Conservation (phyloP, 140 eudicot genomes). For the Eryngium alpinum region DNA sequence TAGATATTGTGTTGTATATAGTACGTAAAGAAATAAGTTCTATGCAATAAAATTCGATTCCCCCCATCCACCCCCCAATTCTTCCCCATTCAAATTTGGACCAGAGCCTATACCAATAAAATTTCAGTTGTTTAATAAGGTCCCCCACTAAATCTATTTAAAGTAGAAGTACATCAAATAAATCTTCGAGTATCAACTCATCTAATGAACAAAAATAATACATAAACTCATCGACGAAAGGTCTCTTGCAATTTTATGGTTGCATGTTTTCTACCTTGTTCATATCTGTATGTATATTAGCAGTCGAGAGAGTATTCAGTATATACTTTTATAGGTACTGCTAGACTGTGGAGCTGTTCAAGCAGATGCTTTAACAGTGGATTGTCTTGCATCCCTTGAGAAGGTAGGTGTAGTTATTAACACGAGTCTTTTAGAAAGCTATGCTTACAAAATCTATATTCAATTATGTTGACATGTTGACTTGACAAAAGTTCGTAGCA, state of each 20-base stretch:
- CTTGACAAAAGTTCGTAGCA: not conserved
- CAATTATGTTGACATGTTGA: not conserved
- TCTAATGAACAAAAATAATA: too few relatives aligned
- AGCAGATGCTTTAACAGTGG: slow-evolving; percentile 99
- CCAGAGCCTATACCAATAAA: too few relatives aligned
- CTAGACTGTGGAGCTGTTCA: slow-evolving; percentile 99
- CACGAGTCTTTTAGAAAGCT: too few relatives aligned
- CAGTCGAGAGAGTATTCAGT: not conserved
- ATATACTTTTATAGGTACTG: slow-evolving; percentile 46
- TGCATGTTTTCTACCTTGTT: not conserved
- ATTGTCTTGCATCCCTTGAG: slow-evolving; percentile 92
- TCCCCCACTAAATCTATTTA: too few relatives aligned
- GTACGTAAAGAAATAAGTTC: too few relatives aligned
- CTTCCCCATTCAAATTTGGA: too few relatives aligned
- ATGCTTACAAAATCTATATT: not conserved
- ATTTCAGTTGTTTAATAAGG: too few relatives aligned
- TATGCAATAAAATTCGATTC: too few relatives aligned
- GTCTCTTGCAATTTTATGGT: slow-evolving; percentile 17
- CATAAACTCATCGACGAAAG: slow-evolving; percentile 89
- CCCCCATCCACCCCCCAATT: too few relatives aligned
- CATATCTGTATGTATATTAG: not conserved
- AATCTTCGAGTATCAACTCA: too few relatives aligned
- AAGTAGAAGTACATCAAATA: too few relatives aligned
- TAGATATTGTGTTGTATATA: too few relatives aligned
- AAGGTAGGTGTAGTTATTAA: slow-evolving; percentile 37